Evolutionary conservation across 2,329 filamentous ascomycete genomes (phyloP).

Genomic region (Chrysoporthe puriensis): DNA sequence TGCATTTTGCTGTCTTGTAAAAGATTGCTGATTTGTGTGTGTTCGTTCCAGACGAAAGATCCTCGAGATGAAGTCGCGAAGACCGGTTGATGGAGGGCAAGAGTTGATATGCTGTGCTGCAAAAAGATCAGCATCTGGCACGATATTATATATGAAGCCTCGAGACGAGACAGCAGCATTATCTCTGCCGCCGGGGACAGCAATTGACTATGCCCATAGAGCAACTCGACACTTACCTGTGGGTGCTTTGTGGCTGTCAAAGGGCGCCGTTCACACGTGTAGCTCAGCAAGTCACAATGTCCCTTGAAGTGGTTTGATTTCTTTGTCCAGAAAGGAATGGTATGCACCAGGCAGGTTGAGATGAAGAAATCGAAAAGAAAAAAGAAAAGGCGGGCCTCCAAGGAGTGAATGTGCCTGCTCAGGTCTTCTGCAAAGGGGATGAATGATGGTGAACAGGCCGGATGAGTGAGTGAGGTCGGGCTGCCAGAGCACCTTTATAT

Average conservation of each 20-base stretch:
- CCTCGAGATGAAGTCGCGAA: conserved; percentile 33
- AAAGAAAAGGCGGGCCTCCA: conserved; percentile 41
- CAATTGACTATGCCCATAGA: neutral
- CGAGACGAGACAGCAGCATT: neutral
- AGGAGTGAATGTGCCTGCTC: conserved; percentile 42
- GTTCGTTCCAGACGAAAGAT: conserved; percentile 47
- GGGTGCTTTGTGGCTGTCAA: conserved; percentile 20
- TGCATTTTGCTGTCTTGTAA: conserved; percentile 47
- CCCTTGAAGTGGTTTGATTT: conserved; percentile 34
- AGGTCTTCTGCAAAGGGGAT: conserved; percentile 35
- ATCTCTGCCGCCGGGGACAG: neutral
- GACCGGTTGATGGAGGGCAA: conserved; percentile 30
- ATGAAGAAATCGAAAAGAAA: conserved; percentile 33
- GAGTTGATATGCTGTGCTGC: conserved; percentile 13
- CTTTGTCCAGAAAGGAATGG: conserved; percentile 38
- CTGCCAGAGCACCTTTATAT: conserved; percentile 31
- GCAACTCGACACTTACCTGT: conserved; percentile 15
- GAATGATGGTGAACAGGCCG: conserved; percentile 30
- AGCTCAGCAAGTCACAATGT: conserved; percentile 23
- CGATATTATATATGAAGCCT: conserved; percentile 1
- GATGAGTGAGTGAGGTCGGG: conserved; percentile 7
- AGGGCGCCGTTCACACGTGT: neutral
- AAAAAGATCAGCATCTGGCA: conserved; percentile 18
- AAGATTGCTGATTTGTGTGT: neutral
- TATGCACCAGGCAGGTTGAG: conserved; percentile 47